Base-by-base conservation (phyloP, 495 filamentous ascomycete species). In the Penicillium waksmanii region DNA sequence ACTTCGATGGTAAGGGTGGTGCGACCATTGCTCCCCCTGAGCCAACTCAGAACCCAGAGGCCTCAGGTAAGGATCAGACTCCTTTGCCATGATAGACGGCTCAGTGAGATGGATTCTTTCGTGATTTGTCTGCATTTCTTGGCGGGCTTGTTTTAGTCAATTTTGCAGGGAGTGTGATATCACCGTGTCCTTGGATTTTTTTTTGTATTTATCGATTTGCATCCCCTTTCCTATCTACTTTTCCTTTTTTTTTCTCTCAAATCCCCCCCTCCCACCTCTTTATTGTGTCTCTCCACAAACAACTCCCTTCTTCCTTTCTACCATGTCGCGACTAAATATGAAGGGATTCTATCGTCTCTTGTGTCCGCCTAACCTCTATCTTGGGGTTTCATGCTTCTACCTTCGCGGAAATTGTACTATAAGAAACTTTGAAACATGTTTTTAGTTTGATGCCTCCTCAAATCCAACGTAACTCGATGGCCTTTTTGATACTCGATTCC, bases 1-100 rank as follows among this genome's bases (percentile, higher is more conserved):
- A 96, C 77, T 98, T 98, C 72, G 86, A 87, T 55, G 74, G 77
- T 40, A 66, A 56, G 12, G 66, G 70, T 15, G 77, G 77, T 19
- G 60, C 69, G 53, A 83, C 77, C 64, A 79, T 82, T 56, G 78
- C 86, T 23, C 85, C 86, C 38, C 86, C 86, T 6, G 84, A 86
- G 53, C 82, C 85, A 61, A 71, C 79, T 23, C 43, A 51, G 38
- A n/a, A 66, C 49, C 65, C 60, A 9, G 69, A 66, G 57, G 66
- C 64, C 35, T 44, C 65, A 55, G 71, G 76, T 68, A 73, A 81
- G 65, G 70, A 78, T 48, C 69, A 80, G 58, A 76, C 78, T 21
- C 73, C 78, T 48, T 64, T 75, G 51, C 74, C 78, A 15, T 68
- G 74, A 64, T 73, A 76, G 60, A 72, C 25, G 50, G 49, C 54